Base-by-base conservation (phyloP, 2,329 filamentous ascomycete genomes). In the Botrytis porri region DNA sequence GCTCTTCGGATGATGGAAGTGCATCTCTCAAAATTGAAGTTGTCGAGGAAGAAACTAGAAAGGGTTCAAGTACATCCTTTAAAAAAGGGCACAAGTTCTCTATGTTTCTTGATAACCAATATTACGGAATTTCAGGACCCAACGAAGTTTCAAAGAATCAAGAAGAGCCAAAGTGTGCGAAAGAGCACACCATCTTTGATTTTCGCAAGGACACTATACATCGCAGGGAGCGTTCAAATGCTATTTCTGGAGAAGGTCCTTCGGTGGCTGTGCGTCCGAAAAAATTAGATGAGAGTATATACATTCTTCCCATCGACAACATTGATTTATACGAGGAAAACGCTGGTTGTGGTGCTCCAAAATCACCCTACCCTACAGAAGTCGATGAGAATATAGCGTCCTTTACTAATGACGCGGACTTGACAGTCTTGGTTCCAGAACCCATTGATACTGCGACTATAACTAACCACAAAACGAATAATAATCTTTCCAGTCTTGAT, bases 151-250 rank as follows among this genome's bases (percentile, higher is more conserved):
- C 37, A 32, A 4, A 32, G 12, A n/a, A 41, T 32, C n/a, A 25
- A 37, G 65, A 57, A 20, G 18, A n/a, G 10, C 12, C n/a, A 29
- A 6, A 35, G 10, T 22, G 22, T 41, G 35, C 10, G 3, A 57
- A 54, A 41, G 35, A 41, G 14, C 37, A 57, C n/a, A 10, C 29
- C 12, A 41, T 29, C 10, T 57, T 41, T 22, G n/a, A 25, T 6
- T 41, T 43, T n/a, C 37, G 22, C 37, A 29, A 20, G 10, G 37
- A 59, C 29, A 9, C 20, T 25, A 18, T 22, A 14, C 48, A 57
- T 43, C 16, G n/a, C 6, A 69, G 48, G 39, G 65, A 57, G 37
- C 65, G 48, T 57, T 69, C 65, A 18, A 69, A 69, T 69, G 65
- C 48, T 22, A 69, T 57, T 57, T 41, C 48, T 32, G 65, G 37